Base-by-base conservation (phyloP, 2,329 filamentous ascomycete species). In the Hortaea sp. region DNA sequence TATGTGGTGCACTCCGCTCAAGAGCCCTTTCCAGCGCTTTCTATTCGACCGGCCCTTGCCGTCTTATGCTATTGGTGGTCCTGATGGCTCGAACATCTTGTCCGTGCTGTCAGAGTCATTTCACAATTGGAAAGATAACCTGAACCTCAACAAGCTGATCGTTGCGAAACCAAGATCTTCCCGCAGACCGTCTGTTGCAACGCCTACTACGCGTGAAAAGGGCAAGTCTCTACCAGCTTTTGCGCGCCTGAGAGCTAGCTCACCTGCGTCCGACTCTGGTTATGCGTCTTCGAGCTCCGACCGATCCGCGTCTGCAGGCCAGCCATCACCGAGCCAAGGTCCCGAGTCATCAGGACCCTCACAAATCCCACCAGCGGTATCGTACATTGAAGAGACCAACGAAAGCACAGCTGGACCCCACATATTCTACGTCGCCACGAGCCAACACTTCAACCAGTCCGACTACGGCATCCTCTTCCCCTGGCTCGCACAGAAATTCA, bases 391-490 rank as follows among this genome's bases (percentile, higher is more conserved):
- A 27, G 10, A 5, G 3, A 3, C 10, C 10, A 13, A 10, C 10
- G 34, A 47, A 35, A 45, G 49, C 28, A 54, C 45, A 39, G 11
- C 47, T 31, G 54, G 60, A 58, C 81, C 86, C 4, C 76, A 82
- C 54, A 78, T 90, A 58, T 94, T 85, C 68, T 90, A 86, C 62
- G 81, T 86, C 2, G 63, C 73, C 10, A 71, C 76, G 39, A 84
- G 82, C n/a, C 85, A 87, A 0, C 88, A 94, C 61, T 74, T 94
- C 28, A 86, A 77, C 48, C 88, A 94, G 65, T 85, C 80, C 13
- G 88, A 94, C 59, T 94, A 92, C 56, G 88, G 85, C 32, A 69
- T 92, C 27, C 67, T 94, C 20, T 94, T 94, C 59, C 86, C 86
- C 0, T 84, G 81, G 75, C 53, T 74, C 1, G 73, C 71, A 6